Evolutionary conservation across 768 basidiomycete genomes (phyloP).

Genomic region (Pulveroboletus sp.): DNA sequence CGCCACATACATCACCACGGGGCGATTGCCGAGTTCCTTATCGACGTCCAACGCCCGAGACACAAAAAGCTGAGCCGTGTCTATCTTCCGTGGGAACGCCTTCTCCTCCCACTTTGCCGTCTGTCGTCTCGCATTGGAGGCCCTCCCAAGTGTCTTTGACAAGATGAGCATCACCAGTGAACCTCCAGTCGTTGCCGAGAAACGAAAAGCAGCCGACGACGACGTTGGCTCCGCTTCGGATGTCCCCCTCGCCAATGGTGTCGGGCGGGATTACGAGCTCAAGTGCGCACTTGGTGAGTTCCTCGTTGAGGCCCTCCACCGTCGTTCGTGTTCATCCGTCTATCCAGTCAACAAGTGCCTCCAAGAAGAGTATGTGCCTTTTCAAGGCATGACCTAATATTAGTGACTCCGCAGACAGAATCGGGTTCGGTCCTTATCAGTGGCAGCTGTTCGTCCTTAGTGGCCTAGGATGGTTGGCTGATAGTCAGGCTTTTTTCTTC

Average conservation of each 20-base stretch:
- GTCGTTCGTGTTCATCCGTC: background rate
- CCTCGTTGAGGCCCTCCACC: background rate
- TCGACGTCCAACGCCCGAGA: background rate
- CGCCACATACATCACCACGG: background rate
- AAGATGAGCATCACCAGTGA: constrained; percentile 2
- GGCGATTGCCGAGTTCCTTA: background rate
- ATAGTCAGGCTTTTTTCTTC: constrained; percentile 32
- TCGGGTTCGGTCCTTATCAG: constrained; percentile 49
- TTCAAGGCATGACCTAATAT: background rate
- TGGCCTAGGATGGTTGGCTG: constrained; percentile 47
- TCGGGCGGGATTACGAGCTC: constrained; percentile 30
- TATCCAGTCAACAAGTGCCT: constrained; percentile 42
- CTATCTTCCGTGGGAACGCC: constrained; percentile 16
- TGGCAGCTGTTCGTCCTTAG: constrained; percentile 42
- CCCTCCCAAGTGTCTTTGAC: background rate
- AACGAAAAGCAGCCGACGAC: constrained; percentile 8
- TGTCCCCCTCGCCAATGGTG: constrained; percentile 17
- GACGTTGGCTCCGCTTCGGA: constrained; percentile 11
- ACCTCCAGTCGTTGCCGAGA: constrained; percentile 14
- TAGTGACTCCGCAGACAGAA: constrained; percentile 25
- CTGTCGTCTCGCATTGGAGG: background rate
- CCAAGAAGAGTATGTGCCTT: constrained; percentile 38
- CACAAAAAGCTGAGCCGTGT: constrained; percentile 13
- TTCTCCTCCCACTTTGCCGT: background rate
- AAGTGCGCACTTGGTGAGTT: constrained; percentile 31